phyloP scores from a whole-genome alignment of 2,329 filamentous ascomycete species.

The Piedraia hortae region DNA sequence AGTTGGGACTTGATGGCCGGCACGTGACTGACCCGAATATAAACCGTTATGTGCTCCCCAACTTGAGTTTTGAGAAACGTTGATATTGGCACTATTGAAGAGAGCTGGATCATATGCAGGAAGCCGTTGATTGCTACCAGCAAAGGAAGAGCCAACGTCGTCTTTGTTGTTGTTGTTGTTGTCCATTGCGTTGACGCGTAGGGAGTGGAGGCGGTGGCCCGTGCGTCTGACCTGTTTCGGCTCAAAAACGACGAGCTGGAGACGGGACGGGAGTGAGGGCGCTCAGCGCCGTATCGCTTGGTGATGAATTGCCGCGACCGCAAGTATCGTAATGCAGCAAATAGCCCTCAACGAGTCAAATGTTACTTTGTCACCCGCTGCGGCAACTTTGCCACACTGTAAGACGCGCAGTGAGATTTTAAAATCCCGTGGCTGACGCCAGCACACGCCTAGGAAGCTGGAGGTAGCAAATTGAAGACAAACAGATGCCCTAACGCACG shows the following conservation, averaged over 20 bases:
- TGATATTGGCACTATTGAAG: conserved; percentile 6
- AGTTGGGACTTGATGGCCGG: conserved; percentile 3
- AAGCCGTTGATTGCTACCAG: conserved; percentile 6
- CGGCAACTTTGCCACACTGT: conserved; percentile 1
- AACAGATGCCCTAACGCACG: too few species aligned
- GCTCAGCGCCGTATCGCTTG: too few species aligned
- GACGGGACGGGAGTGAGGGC: too few species aligned
- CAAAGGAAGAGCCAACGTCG: conserved; percentile 9
- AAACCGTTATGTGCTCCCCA: conserved; percentile 10
- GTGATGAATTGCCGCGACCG: too few species aligned
- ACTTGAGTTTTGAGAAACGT: conserved; percentile 8
- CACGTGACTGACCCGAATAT: conserved; percentile 9
- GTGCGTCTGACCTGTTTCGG: conserved; percentile 2
- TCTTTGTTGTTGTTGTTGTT: conserved; percentile 3
- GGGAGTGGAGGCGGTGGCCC: conserved; percentile 1
- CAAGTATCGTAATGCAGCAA: too few species aligned
- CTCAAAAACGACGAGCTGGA: too few species aligned
- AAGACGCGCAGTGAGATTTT: conserved; percentile 2
- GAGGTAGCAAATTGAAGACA: too few species aligned
- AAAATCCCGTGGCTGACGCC: conserved; percentile 1
- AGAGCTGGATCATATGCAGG: conserved; percentile 10
- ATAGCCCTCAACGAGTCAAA: too few species aligned
- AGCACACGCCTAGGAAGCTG: too few species aligned
- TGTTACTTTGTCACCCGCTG: neutral
- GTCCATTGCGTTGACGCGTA: neutral